Evolutionary conservation across 768 basidiomycete genomes (phyloP).

Genomic region (Suillus tomentosus): DNA sequence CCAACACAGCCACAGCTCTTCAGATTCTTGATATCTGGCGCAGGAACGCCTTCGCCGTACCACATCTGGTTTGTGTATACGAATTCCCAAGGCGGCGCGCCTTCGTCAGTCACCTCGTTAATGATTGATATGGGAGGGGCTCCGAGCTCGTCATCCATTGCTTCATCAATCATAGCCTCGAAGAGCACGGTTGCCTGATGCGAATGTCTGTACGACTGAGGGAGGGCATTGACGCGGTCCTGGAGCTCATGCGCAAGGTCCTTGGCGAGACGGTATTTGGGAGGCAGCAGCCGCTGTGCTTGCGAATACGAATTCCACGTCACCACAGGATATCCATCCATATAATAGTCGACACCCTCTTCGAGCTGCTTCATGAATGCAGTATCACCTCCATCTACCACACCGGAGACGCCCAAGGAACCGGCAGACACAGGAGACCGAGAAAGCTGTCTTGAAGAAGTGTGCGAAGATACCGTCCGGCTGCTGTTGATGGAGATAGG

Average conservation of each 20-base stretch:
- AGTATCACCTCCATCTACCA: background rate
- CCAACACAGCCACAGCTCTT: conserved; percentile 77
- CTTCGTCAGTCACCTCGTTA: conserved; percentile 68
- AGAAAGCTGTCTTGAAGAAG: conserved; percentile 6
- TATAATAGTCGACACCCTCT: conserved; percentile 2
- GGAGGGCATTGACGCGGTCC: conserved; percentile 63
- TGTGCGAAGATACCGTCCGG: background rate
- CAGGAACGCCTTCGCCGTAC: conserved; percentile 67
- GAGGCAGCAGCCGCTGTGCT: conserved; percentile 19
- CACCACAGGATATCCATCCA: conserved; percentile 18
- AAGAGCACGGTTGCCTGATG: conserved; percentile 56
- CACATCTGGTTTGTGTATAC: conserved; percentile 84
- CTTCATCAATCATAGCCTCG: conserved; percentile 64
- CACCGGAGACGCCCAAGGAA: background rate
- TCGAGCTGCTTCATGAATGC: background rate
- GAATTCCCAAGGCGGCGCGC: conserved; percentile 84
- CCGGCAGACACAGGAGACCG: conserved; percentile 2
- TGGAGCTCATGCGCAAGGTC: conserved; percentile 67
- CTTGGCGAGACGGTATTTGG: conserved; percentile 36
- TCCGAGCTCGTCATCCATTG: conserved; percentile 63
- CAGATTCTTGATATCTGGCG: conserved; percentile 58
- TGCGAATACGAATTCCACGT: conserved; percentile 27
- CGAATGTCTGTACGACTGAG: conserved; percentile 40
- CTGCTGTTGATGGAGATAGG: background rate
- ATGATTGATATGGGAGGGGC: conserved; percentile 67